Evolutionary conservation across 495 filamentous ascomycete genomes (phyloP).

Genomic region (Aspergillus diversus): DNA sequence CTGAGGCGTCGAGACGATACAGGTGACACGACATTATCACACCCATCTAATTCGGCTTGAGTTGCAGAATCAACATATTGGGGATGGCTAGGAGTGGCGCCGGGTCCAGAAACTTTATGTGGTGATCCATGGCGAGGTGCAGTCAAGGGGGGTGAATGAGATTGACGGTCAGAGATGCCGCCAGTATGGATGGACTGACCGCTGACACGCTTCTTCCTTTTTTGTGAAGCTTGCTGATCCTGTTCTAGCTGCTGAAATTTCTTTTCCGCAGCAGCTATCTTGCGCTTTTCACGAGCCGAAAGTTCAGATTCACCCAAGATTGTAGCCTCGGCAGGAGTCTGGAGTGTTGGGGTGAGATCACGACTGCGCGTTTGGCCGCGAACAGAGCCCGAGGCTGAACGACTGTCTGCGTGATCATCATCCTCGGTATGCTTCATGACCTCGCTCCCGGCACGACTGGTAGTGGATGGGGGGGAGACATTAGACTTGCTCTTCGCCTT

Average conservation of each 20-base stretch:
- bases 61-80: slow-evolving; percentile 50
- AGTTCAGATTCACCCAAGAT: slow-evolving; percentile 62
- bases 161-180: slow-evolving; percentile 21
- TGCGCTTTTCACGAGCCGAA: slow-evolving; percentile 85
- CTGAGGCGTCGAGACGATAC: slow-evolving; percentile 25
- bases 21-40: slow-evolving; percentile 31
- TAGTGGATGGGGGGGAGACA: slow-evolving; percentile 73
- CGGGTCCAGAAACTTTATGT: slow-evolving; percentile 38
- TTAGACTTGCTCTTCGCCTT: slow-evolving; percentile 62
- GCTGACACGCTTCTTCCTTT: slow-evolving; percentile 53
- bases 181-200: slow-evolving; percentile 39
- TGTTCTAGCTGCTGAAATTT: slow-evolving; percentile 64
- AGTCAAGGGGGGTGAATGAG: slow-evolving; percentile 36
- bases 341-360: slow-evolving; percentile 70
- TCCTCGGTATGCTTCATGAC: slow-evolving; percentile 53
- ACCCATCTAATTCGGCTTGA: slow-evolving; percentile 48
- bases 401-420: slow-evolving; percentile 57
- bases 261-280: slow-evolving; percentile 82
- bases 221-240: slow-evolving; percentile 47
- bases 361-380: slow-evolving; percentile 78
- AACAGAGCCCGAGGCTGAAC: slow-evolving; percentile 74
- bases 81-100: slow-evolving; percentile 32
- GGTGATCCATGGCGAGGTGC: slow-evolving; percentile 29
- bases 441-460: slow-evolving; percentile 81
- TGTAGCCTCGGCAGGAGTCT: slow-evolving; percentile 46